phyloP scores from a whole-genome alignment of 108 stramenopile species.

The Fragilaria crotonensis region DNA sequence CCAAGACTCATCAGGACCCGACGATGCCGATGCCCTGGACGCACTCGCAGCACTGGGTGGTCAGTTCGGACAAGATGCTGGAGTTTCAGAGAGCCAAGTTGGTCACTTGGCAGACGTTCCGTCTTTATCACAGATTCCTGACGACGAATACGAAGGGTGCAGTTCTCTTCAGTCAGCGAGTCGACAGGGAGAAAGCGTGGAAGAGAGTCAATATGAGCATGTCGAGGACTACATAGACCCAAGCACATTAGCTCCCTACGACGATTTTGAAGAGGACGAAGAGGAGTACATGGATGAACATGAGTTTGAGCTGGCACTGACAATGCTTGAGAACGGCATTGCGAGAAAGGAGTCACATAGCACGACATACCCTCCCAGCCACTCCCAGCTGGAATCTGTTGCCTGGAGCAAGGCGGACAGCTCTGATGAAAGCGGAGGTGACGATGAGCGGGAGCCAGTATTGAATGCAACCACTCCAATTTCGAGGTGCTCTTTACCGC shows the following conservation, averaged over 20 bases:
- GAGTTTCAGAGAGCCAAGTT: constrained; percentile 1
- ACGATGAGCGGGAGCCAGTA: neutral
- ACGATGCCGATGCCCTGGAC: constrained; percentile 39
- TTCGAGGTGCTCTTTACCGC: no score
- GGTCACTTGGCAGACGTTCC: neutral
- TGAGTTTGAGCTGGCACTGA: constrained; percentile 30
- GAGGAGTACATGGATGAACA: constrained; percentile 42
- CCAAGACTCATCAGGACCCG: neutral
- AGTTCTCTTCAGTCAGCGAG: constrained; percentile 39
- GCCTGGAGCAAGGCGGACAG: no score
- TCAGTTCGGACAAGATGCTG: constrained; percentile 29
- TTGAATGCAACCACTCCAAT: neutral
- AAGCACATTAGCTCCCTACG: constrained; percentile 40
- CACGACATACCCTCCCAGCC: no score
- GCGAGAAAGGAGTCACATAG: neutral
- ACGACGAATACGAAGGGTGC: constrained; percentile 14
- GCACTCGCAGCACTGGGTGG: constrained; percentile 43
- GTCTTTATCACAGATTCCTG: constrained; percentile 2
- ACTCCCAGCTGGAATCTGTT: no score
- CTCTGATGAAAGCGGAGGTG: neutral
- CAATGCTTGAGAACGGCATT: constrained; percentile 30
- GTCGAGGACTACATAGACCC: constrained; percentile 52
- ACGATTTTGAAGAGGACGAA: constrained; percentile 35
- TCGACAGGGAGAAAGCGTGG: constrained; percentile 54
- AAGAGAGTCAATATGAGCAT: constrained; percentile 13